A percentile compares a stretch with the other conserved stretches of the same genome.
phyloP scores from a whole-genome alignment of 148 eudicot species.

The Cornus florida region DNA sequence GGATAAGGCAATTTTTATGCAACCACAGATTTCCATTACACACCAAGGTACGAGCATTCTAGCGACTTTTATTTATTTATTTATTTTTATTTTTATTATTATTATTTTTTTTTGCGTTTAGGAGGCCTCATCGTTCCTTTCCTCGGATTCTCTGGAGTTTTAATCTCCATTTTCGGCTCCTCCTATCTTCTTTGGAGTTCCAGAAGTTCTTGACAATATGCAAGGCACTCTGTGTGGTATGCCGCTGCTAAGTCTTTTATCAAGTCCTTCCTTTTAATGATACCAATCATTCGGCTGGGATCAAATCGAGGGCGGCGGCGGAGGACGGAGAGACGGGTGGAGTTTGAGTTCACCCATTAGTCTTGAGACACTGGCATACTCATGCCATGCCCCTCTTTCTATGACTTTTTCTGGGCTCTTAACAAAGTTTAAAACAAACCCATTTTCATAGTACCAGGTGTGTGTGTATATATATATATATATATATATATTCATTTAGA shows the following conservation, averaged over 20 bases:
- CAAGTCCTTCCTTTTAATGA: slow-evolving; percentile 80
- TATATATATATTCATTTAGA: no score
- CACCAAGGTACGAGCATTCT: background rate
- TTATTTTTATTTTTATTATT: no score
- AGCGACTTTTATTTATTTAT: no score
- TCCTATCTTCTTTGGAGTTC: slow-evolving; percentile 72
- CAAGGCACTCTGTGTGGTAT: slow-evolving; percentile 83
- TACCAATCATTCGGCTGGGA: slow-evolving; percentile 82
- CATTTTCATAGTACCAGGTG: no score
- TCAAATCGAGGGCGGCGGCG: slow-evolving; percentile 44
- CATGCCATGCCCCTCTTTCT: background rate
- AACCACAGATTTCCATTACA: background rate
- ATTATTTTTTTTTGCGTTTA: no score
- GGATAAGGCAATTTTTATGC: background rate
- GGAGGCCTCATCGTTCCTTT: slow-evolving; percentile 52
- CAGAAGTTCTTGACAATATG: slow-evolving; percentile 74
- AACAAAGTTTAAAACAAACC: no score
- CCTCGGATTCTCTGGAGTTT: slow-evolving; percentile 45
- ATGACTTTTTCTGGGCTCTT: no score
- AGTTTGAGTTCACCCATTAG: slow-evolving; percentile 23
- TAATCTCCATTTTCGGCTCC: slow-evolving; percentile 39
- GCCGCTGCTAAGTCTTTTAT: slow-evolving; percentile 83
- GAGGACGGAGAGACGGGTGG: slow-evolving; percentile 15
- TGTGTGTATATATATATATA: no score
- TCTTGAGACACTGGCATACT: background rate